Base-by-base conservation (phyloP, 768 basidiomycete species). In the Lactarius akahatsu region DNA sequence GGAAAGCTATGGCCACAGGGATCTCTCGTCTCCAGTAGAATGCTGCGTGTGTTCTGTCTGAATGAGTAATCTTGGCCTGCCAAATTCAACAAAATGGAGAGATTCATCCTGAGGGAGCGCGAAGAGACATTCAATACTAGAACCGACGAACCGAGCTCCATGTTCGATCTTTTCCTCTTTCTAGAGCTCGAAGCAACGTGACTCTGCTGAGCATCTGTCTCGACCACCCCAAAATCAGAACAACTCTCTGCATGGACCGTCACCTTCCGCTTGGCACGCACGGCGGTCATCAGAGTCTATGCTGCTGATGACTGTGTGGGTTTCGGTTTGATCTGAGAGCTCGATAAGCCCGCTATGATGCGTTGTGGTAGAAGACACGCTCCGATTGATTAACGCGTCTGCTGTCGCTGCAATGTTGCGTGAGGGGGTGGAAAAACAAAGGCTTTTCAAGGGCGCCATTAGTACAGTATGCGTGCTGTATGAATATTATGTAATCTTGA, bases 231-330 rank as follows among this genome's bases (percentile, higher is more conserved):
- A 28, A 73, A 54, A 60, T 73, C 73, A 60, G 67, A 64, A 34
- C 66, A 30, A 16, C 57, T 36, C 7, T 57, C 36, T 9, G 36
- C 40, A 34, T 32, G 16, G 58, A 63, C 59, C 38, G 59, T 58
- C 26, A 62, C 45, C 54, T 66, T 67, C 40, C 69, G 63, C 50
- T 63, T 69, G 40, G 61, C 13, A 32, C 28, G 8, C 15, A 64
- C 57, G 5, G 45, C 40, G 10, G 40, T 38, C 75, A 56, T 76
- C 74, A 4, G 74, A 74, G 57, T 74, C 76, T 23, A 77, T 73
- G 62, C 74, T 9, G 55, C 36, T 54, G 32, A 5, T n/a, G n/a
- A n/a, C n/a, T 28, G 43, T 38, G 61, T 59, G 15, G 57, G 30
- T 32, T 26, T 62, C 61, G 30, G 64, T 23, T 60, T 63, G 36